phyloP scores from a whole-genome alignment of 352 stramenopile genomes.

The Globisporangium cylindrosporum region DNA sequence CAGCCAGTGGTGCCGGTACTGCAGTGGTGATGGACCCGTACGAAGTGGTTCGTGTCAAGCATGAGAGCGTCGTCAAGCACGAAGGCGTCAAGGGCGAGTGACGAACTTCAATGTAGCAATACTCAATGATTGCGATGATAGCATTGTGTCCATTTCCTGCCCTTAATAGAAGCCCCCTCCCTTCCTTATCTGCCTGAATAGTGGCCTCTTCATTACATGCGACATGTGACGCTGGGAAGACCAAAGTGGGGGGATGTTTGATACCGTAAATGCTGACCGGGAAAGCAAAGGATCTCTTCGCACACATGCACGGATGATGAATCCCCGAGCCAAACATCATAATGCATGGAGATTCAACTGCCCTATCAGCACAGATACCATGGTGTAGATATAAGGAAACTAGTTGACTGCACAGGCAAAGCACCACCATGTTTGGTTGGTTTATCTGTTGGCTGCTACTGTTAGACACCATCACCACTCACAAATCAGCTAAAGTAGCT shows the following conservation, averaged over 20 bases:
- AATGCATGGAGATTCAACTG: neutral
- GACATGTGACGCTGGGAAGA: neutral
- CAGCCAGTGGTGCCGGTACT: neutral
- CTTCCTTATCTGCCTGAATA: neutral
- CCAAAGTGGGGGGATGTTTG: neutral
- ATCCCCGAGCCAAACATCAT: neutral
- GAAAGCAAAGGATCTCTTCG: neutral
- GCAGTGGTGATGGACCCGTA: neutral
- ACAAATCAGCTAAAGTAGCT: neutral
- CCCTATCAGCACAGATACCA: neutral
- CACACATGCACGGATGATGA: neutral
- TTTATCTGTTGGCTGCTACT: constrained; percentile 8
- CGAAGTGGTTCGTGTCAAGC: constrained; percentile 13
- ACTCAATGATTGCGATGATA: neutral
- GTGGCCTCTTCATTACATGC: neutral
- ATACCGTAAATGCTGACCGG: neutral
- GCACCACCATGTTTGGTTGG: neutral
- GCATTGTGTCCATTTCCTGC: neutral
- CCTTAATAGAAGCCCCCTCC: neutral
- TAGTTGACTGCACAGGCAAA: neutral
- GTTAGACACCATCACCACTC: neutral
- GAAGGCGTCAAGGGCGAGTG: neutral
- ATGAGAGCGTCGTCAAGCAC: neutral
- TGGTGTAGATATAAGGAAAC: neutral
- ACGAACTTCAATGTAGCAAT: constrained; percentile 3